phyloP scores from a whole-genome alignment of 306 rosid species.

The Crataegus laevigata region DNA sequence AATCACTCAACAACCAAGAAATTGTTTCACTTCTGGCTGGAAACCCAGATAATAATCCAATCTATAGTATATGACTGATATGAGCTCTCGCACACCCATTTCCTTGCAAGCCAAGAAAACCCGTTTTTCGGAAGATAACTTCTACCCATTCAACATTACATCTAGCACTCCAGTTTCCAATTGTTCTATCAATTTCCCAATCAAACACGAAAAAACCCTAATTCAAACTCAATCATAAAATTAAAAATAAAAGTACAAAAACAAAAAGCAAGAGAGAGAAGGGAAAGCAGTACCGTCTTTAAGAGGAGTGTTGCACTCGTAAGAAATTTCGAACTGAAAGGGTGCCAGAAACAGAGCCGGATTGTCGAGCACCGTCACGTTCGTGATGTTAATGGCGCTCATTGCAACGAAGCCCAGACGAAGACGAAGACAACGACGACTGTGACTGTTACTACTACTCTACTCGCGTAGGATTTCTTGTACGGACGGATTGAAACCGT shows the following conservation, averaged over 20 bases:
- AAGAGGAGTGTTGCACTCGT: slow-evolving; percentile 36
- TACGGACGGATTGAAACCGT: slow-evolving; percentile 6
- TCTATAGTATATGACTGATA: neutral
- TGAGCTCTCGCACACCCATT: neutral
- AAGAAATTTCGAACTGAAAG: slow-evolving; percentile 38
- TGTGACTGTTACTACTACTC: neutral
- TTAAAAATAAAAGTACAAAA: neutral
- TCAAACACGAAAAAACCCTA: neutral
- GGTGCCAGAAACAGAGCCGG: slow-evolving; percentile 57
- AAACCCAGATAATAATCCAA: neutral
- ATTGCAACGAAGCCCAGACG: slow-evolving; percentile 22
- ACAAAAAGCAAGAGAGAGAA: neutral
- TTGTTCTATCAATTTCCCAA: neutral
- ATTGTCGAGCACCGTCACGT: slow-evolving; percentile 81
- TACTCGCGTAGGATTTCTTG: neutral
- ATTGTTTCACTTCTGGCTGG: neutral
- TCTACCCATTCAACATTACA: neutral
- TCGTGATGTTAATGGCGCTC: slow-evolving; percentile 87
- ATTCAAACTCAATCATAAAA: neutral
- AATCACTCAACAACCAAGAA: neutral
- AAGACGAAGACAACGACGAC: neutral
- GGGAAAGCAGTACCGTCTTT: slow-evolving; percentile 27
- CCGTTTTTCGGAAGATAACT: neutral
- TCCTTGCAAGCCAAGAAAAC: neutral
- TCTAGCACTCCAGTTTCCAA: neutral